Conservation (phyloP, 306 rosid species). For the Glycyrrhiza uralensis region DNA sequence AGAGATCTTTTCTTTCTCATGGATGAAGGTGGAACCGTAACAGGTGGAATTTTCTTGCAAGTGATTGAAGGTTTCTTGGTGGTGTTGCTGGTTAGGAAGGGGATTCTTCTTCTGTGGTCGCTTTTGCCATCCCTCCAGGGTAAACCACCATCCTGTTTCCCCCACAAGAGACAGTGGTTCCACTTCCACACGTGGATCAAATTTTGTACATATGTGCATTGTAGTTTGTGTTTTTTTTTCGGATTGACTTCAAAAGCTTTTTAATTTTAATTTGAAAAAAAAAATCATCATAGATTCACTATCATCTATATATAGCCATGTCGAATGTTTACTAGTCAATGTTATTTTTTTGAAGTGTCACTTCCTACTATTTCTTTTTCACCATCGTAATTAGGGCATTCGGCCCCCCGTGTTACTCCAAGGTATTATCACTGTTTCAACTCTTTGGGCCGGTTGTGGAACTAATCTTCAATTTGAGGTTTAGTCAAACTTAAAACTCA, state of each 20-base stretch:
- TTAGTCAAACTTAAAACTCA: too few relatives aligned
- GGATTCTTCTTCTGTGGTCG: conserved; percentile 8
- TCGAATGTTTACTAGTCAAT: too few relatives aligned
- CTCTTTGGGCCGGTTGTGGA: too few relatives aligned
- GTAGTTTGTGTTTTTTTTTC: conserved; percentile 18
- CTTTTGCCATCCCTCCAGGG: not conserved
- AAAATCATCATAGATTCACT: not conserved
- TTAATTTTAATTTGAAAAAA: not conserved
- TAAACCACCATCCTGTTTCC: not conserved
- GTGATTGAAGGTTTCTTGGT: conserved; percentile 26
- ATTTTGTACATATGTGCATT: conserved; percentile 51
- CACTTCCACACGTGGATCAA: conserved; percentile 37
- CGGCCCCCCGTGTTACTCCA: too few relatives aligned
- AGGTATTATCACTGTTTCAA: too few relatives aligned
- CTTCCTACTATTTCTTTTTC: too few relatives aligned
- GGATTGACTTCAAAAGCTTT: conserved; percentile 16
- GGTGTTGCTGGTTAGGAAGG: conserved; percentile 23
- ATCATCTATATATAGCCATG: too few relatives aligned
- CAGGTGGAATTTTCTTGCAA: conserved; percentile 25
- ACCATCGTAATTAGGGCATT: too few relatives aligned
- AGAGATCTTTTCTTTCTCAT: conserved; percentile 11
- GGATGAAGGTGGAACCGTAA: conserved; percentile 18
- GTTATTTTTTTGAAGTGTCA: too few relatives aligned
- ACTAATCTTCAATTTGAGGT: too few relatives aligned
- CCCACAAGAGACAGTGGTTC: conserved; percentile 30